Base-by-base conservation (phyloP, 1,284 basidiomycete species). In the Ustilago hordei region DNA sequence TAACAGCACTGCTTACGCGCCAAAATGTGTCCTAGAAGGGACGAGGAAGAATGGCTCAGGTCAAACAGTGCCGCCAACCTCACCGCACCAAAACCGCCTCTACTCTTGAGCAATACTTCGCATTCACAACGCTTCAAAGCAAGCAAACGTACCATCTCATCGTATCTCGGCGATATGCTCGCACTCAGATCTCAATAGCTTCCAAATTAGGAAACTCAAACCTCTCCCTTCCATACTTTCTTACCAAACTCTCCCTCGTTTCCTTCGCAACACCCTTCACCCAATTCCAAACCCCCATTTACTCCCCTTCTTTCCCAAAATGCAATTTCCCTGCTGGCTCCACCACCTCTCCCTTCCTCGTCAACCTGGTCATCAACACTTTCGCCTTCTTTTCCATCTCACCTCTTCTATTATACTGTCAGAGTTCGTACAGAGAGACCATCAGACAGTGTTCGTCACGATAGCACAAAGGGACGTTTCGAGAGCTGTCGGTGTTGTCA, bases 351-450 rank as follows among this genome's bases (percentile, higher is more conserved):
- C 34, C 12, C 8, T 9, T 35, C 23, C 41, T 39, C 2, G 59
- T 47, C 1, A 48, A 15, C 8, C 60, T 34, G 53, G 50, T 66
- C 64, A 60, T 60, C 35, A 66, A 39, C 17, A 56, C 47, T 4
- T 56, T 43, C 32, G 15, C 39, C n/a, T 9, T 19, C 13, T 6
- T 31, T 19, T 17, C 1, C 32, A 28, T 13, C 7, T 8, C 53
- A 8, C 6, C 17, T 8, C 53, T 35, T 19, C n/a, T n/a, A 19
- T 53, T 9, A 17, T 53, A 35, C 8, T 6, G 32, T 13, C 34
- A 11, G 12, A 53, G 32, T 15, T 34, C 17, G 32, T 53, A 53
- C 8, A 32, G 52, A 0, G 52, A 53, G 19, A 53, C 17, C 32
- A 53, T 53, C 7, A 53, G 17, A 35, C 52, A 53, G 31, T 41